Conservation (phyloP, 805 yeast species). For the Alloascoidea hylecoeti region DNA sequence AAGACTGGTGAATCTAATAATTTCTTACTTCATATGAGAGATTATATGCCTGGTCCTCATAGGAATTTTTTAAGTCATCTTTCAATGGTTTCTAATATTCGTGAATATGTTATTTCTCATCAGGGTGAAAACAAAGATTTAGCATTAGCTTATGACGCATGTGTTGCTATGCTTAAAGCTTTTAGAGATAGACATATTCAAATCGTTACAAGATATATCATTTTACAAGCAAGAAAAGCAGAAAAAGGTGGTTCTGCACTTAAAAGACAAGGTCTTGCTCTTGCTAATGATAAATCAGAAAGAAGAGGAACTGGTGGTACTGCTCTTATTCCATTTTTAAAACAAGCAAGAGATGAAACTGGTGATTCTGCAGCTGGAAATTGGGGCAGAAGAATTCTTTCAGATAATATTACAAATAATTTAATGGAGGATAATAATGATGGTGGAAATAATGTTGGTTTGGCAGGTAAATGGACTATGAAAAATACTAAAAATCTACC, state of each 20-base stretch:
- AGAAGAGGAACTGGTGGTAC: conserved; percentile 92
- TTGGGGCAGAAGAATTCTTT: conserved; percentile 63
- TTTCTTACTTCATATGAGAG: conserved; percentile 73
- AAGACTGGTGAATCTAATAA: conserved; percentile 15
- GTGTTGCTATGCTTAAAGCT: conserved; percentile 74
- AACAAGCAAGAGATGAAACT: conserved; percentile 93
- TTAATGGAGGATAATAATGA: background rate
- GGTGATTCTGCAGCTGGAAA: conserved; percentile 87
- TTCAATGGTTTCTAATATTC: conserved; percentile 39
- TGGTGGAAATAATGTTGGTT: conserved; percentile 2
- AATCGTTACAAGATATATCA: conserved; percentile 76
- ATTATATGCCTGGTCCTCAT: conserved; percentile 85
- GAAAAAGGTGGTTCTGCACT: conserved; percentile 35
- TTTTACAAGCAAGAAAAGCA: conserved; percentile 53
- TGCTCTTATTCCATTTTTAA: conserved; percentile 76
- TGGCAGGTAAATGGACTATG: conserved; percentile 7
- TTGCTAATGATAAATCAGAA: conserved; percentile 25
- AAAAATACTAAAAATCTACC: background rate
- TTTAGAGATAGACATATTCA: conserved; percentile 92
- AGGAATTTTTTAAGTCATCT: conserved; percentile 56
- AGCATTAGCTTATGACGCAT: conserved; percentile 69
- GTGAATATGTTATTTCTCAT: conserved; percentile 40
- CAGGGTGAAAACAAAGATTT: conserved; percentile 35
- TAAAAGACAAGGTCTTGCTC: conserved; percentile 3
- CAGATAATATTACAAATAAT: conserved; percentile 6